Conservation (phyloP, 2,329 filamentous ascomycete genomes). For the Penicillium sp. region DNA sequence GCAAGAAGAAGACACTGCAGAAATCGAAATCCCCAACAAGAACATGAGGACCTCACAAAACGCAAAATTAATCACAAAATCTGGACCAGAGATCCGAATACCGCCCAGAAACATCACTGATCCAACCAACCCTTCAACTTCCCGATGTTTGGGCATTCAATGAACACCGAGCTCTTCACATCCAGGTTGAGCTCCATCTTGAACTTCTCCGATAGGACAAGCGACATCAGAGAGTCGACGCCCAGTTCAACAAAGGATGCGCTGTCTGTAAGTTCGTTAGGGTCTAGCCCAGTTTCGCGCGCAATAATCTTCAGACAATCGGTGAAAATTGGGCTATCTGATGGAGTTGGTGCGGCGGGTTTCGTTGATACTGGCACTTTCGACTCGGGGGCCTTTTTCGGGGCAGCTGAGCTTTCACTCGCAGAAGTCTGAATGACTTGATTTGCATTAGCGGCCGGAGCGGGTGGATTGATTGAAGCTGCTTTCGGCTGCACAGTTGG, state of each 20-base stretch:
- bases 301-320: slow-evolving; percentile 32
- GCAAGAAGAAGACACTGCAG: neutral
- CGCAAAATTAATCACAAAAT: neutral
- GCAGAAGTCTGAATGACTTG: neutral
- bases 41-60: neutral
- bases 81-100: neutral
- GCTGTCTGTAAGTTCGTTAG: slow-evolving; percentile 34
- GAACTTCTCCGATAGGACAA: slow-evolving; percentile 40
- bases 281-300: slow-evolving; percentile 33
- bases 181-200: slow-evolving; percentile 35
- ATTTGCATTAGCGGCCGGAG: neutral
- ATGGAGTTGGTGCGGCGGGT: neutral
- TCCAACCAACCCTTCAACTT: slow-evolving; percentile 25
- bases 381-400: neutral
- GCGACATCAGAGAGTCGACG: slow-evolving; percentile 43
- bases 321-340: slow-evolving; percentile 7
- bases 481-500: neutral
- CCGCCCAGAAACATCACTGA: slow-evolving; percentile 4
- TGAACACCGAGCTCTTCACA: slow-evolving; percentile 26
- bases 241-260: slow-evolving; percentile 37
- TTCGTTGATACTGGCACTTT: neutral
- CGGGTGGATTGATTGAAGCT: neutral
- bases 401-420: neutral
- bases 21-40: neutral
- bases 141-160: slow-evolving; percentile 19